Evolutionary conservation across 192 early-diverging fungal genomes (phyloP).

Genomic region (Backusella tarrabulga): DNA sequence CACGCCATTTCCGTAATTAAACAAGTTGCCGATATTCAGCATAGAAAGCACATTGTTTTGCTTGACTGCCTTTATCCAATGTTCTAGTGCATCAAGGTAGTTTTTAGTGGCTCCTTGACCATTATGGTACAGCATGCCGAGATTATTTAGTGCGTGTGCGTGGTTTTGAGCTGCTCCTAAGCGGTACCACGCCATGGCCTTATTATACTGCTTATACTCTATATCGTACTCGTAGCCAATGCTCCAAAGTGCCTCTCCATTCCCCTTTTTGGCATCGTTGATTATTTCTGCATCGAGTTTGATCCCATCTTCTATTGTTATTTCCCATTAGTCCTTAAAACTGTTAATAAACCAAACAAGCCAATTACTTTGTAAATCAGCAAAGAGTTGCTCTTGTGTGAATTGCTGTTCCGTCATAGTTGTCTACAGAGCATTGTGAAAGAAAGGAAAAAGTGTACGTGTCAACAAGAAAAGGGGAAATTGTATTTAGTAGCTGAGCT

Average conservation of each 20-base stretch:
- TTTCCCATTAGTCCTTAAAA: not conserved
- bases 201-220: not conserved
- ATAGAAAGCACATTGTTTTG: not conserved
- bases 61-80: not conserved
- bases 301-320: not conserved
- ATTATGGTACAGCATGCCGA: not conserved
- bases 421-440: too few species aligned
- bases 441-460: too few species aligned
- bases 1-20: not conserved
- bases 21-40: not conserved
- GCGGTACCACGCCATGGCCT: not conserved
- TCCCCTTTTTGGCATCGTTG: not conserved
- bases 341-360: not conserved
- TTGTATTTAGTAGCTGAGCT: too few species aligned
- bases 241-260: not conserved
- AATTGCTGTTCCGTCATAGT: not conserved
- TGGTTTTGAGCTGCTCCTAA: not conserved
- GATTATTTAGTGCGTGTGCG: not conserved
- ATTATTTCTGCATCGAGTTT: not conserved
- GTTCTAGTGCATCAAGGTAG: not conserved
- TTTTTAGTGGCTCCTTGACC: not conserved
- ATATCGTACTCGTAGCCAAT: not conserved
- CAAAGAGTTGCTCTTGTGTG: not conserved
- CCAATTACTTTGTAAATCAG: not conserved
- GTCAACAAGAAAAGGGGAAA: too few species aligned